phyloP scores from a whole-genome alignment of 805 yeast species.

The Sungouiella blattae region DNA sequence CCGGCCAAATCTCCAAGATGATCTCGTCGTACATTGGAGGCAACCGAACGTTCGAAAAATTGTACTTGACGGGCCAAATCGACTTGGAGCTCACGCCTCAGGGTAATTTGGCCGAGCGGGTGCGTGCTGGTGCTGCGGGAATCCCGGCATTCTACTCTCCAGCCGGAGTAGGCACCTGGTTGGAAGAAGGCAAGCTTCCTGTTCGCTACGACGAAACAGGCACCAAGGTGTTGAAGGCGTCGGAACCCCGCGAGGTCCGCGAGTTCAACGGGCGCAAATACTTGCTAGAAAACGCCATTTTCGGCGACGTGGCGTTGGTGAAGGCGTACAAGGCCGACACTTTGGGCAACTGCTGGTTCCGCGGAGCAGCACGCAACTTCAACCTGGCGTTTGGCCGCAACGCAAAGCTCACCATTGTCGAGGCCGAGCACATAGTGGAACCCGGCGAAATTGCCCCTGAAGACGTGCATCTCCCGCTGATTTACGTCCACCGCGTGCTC shows the following conservation, averaged over 20 bases:
- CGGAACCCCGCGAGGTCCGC: slow-evolving; percentile 40
- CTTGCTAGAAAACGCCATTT: slow-evolving; percentile 40
- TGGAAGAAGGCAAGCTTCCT: slow-evolving; percentile 47
- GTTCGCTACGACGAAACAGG: slow-evolving; percentile 35
- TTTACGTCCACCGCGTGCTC: slow-evolving; percentile 39
- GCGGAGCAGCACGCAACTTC: slow-evolving; percentile 46
- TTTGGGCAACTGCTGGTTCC: slow-evolving; percentile 47
- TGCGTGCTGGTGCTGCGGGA: slow-evolving; percentile 47
- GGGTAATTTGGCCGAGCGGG: slow-evolving; percentile 49
- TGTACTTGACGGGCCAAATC: slow-evolving; percentile 40
- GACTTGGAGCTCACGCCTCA: slow-evolving; percentile 50
- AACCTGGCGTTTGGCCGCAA: slow-evolving; percentile 44
- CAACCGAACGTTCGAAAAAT: slow-evolving; percentile 37
- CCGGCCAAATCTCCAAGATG: slow-evolving; percentile 44
- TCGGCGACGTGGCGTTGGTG: slow-evolving; percentile 47
- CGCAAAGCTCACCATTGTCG: slow-evolving; percentile 45
- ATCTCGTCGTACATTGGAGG: slow-evolving; percentile 46
- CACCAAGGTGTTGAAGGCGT: slow-evolving; percentile 29
- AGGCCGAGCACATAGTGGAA: slow-evolving; percentile 48
- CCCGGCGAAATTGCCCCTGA: slow-evolving; percentile 43
- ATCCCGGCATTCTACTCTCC: slow-evolving; percentile 49
- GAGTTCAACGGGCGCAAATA: slow-evolving; percentile 41
- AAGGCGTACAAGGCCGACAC: slow-evolving; percentile 44
- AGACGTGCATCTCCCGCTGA: slow-evolving; percentile 45
- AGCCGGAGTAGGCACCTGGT: slow-evolving; percentile 51